phyloP scores from a whole-genome alignment of 2,329 filamentous ascomycete genomes.

The Leptoxyphium fumago region DNA sequence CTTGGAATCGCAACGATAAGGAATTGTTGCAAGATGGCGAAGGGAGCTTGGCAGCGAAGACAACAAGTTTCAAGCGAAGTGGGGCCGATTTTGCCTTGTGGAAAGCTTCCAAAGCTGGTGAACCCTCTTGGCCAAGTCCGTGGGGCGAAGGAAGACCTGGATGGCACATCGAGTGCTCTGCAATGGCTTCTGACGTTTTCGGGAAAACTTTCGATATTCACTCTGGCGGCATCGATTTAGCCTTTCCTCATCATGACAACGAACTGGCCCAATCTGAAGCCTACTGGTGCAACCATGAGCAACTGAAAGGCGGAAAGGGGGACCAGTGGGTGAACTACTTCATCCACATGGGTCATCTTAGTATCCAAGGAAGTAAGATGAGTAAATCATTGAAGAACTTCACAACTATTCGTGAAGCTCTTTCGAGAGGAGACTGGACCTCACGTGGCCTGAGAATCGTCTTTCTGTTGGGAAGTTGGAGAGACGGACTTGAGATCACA shows the following conservation, averaged over 20 bases:
- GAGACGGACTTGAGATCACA: slow-evolving; percentile 81
- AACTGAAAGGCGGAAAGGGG: slow-evolving; percentile 18
- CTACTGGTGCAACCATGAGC: slow-evolving; percentile 40
- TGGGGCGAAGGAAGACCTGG: slow-evolving; percentile 84
- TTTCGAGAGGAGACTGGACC: slow-evolving; percentile 56
- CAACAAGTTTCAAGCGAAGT: slow-evolving; percentile 51
- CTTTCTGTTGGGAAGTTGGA: slow-evolving; percentile 79
- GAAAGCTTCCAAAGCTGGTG: slow-evolving; percentile 84
- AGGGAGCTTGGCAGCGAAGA: slow-evolving; percentile 50
- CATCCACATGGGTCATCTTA: slow-evolving; percentile 84
- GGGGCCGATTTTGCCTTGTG: slow-evolving; percentile 81
- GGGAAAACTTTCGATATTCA: slow-evolving; percentile 82
- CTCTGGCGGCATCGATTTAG: slow-evolving; percentile 80
- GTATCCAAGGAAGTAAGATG: slow-evolving; percentile 87
- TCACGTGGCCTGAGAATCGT: slow-evolving; percentile 68
- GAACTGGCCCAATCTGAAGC: slow-evolving; percentile 82
- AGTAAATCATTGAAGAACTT: slow-evolving; percentile 94
- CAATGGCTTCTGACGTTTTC: slow-evolving; percentile 84
- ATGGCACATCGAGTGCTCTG: slow-evolving; percentile 95
- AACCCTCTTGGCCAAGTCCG: slow-evolving; percentile 75
- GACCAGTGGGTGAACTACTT: slow-evolving; percentile 89
- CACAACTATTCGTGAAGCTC: slow-evolving; percentile 75
- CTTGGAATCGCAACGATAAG: slow-evolving; percentile 73
- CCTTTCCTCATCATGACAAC: slow-evolving; percentile 87
- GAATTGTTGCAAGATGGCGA: slow-evolving; percentile 78